A percentile compares a stretch with the other conserved stretches of the same genome.
Conservation (phyloP, 2,329 filamentous ascomycete genomes). For the Xylaria sp. region DNA sequence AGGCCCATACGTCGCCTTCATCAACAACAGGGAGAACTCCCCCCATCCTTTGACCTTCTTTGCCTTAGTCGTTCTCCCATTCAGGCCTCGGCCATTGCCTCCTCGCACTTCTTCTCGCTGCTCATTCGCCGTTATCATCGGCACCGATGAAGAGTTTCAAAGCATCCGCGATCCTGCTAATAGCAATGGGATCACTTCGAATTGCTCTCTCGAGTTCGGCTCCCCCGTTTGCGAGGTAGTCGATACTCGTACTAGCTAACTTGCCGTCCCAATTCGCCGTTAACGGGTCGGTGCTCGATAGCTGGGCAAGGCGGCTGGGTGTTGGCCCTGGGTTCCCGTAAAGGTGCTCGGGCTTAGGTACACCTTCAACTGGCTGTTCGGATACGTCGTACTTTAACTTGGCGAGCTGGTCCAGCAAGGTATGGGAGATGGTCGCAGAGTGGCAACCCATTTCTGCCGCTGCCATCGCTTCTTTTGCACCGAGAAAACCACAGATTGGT, state of each 20-base stretch:
- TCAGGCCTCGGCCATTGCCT: conserved; percentile 36
- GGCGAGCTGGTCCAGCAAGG: conserved; percentile 50
- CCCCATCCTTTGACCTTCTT: neutral
- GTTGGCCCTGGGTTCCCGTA: conserved; percentile 52
- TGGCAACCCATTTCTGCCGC: conserved; percentile 60
- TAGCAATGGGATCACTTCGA: conserved; percentile 52
- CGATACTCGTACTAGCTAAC: conserved; percentile 51
- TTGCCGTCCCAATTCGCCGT: conserved; percentile 55
- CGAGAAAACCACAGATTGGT: conserved; percentile 50
- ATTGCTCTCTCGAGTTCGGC: conserved; percentile 57
- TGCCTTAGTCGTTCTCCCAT: neutral
- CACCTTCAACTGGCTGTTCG: conserved; percentile 53
- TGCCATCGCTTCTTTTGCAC: conserved; percentile 58
- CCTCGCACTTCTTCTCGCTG: conserved; percentile 54
- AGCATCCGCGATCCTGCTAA: conserved; percentile 53
- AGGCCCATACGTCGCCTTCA: neutral
- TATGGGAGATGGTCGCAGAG: conserved; percentile 57
- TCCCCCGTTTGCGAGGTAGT: conserved; percentile 60
- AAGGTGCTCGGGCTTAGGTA: conserved; percentile 55
- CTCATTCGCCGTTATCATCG: conserved; percentile 48
- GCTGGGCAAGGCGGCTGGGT: conserved; percentile 51
- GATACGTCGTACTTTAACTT: conserved; percentile 52
- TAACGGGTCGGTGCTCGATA: conserved; percentile 55
- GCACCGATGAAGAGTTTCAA: conserved; percentile 54
- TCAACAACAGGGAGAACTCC: neutral